Evolutionary conservation across 768 basidiomycete species (phyloP).

Genomic region (Podaxis sp.): DNA sequence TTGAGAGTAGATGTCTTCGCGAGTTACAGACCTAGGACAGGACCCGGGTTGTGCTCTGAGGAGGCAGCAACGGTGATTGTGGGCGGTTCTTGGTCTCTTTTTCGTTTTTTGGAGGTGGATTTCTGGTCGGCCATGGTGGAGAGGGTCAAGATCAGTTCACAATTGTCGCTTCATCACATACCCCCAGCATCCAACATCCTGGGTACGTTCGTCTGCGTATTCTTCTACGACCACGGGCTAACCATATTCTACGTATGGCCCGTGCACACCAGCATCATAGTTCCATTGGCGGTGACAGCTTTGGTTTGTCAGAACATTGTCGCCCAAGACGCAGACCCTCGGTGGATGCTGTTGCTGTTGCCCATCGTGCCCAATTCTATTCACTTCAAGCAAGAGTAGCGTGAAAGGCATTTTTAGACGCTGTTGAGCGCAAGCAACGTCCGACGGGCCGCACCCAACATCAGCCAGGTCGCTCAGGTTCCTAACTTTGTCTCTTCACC

Average conservation of each 20-base stretch:
- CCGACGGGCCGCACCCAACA: not conserved
- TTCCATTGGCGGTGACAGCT: not conserved
- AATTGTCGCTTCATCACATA: conserved; percentile 3
- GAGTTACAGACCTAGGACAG: conserved; percentile 34
- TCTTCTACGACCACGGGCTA: not conserved
- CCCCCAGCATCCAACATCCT: not conserved
- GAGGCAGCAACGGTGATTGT: conserved; percentile 31
- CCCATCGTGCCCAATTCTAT: not conserved
- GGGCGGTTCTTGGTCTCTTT: conserved; percentile 29
- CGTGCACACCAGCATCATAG: not conserved
- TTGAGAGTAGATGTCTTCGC: not conserved
- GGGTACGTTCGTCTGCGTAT: conserved; percentile 1
- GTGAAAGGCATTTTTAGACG: not conserved
- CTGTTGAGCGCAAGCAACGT: not conserved
- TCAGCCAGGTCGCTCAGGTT: conserved; percentile 3
- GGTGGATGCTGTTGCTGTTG: conserved; percentile 7
- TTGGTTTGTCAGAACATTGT: conserved; percentile 4
- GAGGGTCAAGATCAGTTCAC: conserved; percentile 9
- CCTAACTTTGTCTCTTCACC: conserved; percentile 9
- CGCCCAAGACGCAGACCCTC: not conserved
- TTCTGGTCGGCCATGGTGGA: conserved; percentile 32
- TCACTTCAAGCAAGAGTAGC: not conserved
- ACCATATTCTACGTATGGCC: not conserved
- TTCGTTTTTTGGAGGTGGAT: conserved; percentile 41
- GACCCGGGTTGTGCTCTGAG: conserved; percentile 28